These are phyloP conservation scores for Neurospora pannonica DNA, from an alignment of 495 filamentous ascomycete genomes.

Conservation along the genomic window DNA sequence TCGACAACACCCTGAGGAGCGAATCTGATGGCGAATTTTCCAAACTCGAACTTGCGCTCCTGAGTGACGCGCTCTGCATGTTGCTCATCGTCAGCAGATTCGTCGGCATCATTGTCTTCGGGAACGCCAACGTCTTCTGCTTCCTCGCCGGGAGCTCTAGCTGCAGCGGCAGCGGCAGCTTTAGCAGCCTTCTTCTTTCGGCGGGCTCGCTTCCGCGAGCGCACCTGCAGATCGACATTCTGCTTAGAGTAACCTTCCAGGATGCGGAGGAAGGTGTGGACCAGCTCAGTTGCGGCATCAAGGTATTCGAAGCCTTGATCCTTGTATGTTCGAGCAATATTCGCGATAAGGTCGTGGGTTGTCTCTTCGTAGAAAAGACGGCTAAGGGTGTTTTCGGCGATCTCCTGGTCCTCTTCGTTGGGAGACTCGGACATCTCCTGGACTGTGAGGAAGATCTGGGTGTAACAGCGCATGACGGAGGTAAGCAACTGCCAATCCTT, in stretches of 20 bases:
- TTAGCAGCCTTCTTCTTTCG: conserved; percentile 57
- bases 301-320: conserved; percentile 91
- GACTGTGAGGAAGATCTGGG: conserved; percentile 77
- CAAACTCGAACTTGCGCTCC: conserved; percentile 93
- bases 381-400: conserved; percentile 93
- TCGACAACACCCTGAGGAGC: conserved; percentile 76
- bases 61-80: conserved; percentile 55
- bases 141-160: conserved; percentile 2
- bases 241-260: conserved; percentile 90
- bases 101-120: conserved; percentile 44
- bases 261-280: conserved; percentile 85
- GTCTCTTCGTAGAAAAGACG: conserved; percentile 97
- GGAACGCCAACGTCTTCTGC: conserved; percentile 13
- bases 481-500: conserved; percentile 83
- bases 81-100: conserved; percentile 69
- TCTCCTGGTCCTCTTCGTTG: conserved; percentile 90
- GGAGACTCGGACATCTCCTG: conserved; percentile 85
- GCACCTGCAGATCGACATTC: conserved; percentile 86
- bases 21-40: conserved; percentile 69
- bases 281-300: conserved; percentile 83
- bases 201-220: conserved; percentile 59
- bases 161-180: conserved; percentile 14
- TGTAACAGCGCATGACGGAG: conserved; percentile 84
- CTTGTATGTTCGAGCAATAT: conserved; percentile 73
- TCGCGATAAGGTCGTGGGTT: conserved; percentile 76